A percentile compares a stretch with the other conserved stretches of the same genome.
phyloP scores from a whole-genome alignment of 1,139 yeast species.

The Pneumocystis canis region DNA sequence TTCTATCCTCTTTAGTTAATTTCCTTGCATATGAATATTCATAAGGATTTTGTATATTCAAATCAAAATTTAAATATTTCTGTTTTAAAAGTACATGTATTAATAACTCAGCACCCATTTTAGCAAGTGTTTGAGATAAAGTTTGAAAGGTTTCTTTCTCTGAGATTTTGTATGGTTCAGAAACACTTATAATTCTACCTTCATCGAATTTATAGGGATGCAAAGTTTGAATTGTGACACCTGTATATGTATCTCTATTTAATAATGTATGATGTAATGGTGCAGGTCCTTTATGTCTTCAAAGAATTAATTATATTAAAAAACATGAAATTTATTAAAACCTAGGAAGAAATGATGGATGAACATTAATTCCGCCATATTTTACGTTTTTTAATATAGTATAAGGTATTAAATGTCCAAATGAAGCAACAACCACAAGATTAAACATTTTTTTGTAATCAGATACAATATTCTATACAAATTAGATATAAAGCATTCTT shows the following conservation, averaged over 20 bases:
- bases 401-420: slow-evolving; percentile 64
- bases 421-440: slow-evolving; percentile 76
- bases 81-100: slow-evolving; percentile 6
- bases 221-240: slow-evolving; percentile 77
- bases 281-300: slow-evolving; percentile 65
- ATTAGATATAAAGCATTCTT: slow-evolving; percentile 1
- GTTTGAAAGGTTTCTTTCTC: slow-evolving; percentile 8
- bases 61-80: neutral
- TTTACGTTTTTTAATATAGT: slow-evolving; percentile 34
- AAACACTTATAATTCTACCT: slow-evolving; percentile 58
- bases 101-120: slow-evolving; percentile 15
- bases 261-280: slow-evolving; percentile 74
- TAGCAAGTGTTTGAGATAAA: slow-evolving; percentile 13
- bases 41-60: neutral
- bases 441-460: slow-evolving; percentile 29
- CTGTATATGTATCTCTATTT: slow-evolving; percentile 49
- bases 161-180: slow-evolving; percentile 23
- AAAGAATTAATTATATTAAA: neutral
- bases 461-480: slow-evolving; percentile 17
- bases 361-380: slow-evolving; percentile 74
- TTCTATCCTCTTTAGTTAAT: neutral
- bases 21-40: neutral
- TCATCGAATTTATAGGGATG: slow-evolving; percentile 78
- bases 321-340: neutral
- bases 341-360: slow-evolving; percentile 72